Evolutionary conservation across 192 early-diverging fungal genomes (phyloP), one percentile per base, ranked within the genome.

Genomic region (Umbelopsis ramanniana): DNA sequence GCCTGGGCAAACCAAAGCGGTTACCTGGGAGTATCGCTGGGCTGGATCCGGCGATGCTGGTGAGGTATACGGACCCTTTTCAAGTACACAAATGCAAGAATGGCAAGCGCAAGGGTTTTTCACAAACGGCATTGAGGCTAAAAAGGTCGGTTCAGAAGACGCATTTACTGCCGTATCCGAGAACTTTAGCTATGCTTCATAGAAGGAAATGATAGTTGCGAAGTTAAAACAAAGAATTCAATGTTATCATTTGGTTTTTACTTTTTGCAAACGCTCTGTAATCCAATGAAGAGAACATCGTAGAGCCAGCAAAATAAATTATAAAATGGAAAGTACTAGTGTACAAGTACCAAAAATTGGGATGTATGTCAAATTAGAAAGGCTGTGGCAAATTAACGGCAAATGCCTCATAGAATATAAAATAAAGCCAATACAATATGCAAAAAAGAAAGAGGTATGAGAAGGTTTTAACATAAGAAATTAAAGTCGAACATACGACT

Each of bases 1-100:
- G 12, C 78, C 88, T n/a, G 85, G 45, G 14, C 26, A 67, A 63
- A 37, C 26, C 26, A 14, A 23, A 17, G 12, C 50, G 8, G 40
- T 29, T 46, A 47, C 50, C 17, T 72, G 71, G 71, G 52, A 72
- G 26, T 72, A 72, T 55, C 71, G 71, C 35, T 72, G 71, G 71
- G 52, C 52, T 26, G 50, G 52, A n/a, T 46, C 50, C 37, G 37
- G 35, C 24, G 52, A 53, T 11, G n/a, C 52, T 10, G 71, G 29
- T 8, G 71, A 72, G 22, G 52, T 72, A 9, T 72, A 43, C 26
- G 71, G 71, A 21, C 71, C 71, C 9, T 72, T 72, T 21, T 46
- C 45, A 52, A 21, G 19, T 8, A 6, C 37, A 9, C 71, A 72
- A 43, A 72, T 72, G 71, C 52, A 72, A 55, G 35, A 38, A 24